A percentile compares a stretch with the other conserved stretches of the same genome.
These are phyloP conservation scores for Hydnomerulius pinastri DNA, from an alignment of 768 basidiomycete genomes.

Conservation along the genomic window DNA sequence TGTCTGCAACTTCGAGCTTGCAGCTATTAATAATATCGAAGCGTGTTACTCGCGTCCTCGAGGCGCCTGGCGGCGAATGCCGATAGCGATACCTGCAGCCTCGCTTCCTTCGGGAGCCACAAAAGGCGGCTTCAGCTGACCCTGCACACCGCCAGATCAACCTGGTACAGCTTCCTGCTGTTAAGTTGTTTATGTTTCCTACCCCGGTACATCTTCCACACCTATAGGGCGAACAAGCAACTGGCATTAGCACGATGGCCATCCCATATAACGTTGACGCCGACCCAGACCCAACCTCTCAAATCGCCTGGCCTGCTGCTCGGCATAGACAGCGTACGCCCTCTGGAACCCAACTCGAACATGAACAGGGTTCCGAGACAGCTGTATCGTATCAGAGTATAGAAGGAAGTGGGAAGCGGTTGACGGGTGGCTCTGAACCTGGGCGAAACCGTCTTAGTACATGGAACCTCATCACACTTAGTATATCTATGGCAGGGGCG, in stretches of 20 bases:
- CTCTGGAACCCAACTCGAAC: slow-evolving; percentile 24
- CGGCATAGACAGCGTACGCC: slow-evolving; percentile 34
- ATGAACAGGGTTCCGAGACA: slow-evolving; percentile 20
- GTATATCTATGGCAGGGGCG: slow-evolving; percentile 91
- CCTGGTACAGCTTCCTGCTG: neutral
- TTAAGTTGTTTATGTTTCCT: slow-evolving; percentile 13
- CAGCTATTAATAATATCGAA: neutral
- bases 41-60: neutral
- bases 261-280: slow-evolving; percentile 51
- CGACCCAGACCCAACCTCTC: slow-evolving; percentile 78
- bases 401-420: slow-evolving; percentile 29
- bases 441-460: slow-evolving; percentile 37
- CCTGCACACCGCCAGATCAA: too few relatives aligned
- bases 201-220: neutral
- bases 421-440: slow-evolving; percentile 20
- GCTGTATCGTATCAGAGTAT: slow-evolving; percentile 33
- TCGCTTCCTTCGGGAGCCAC: slow-evolving; percentile 1
- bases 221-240: neutral
- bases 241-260: slow-evolving; percentile 56
- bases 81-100: slow-evolving; percentile 12
- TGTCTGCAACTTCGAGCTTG: neutral
- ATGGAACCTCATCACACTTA: slow-evolving; percentile 80
- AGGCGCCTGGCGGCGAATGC: slow-evolving; percentile 23
- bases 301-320: slow-evolving; percentile 73
- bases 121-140: slow-evolving; percentile 20